phyloP scores from a whole-genome alignment of 73 alveolate genomes.

The Uronychia setigera region DNA sequence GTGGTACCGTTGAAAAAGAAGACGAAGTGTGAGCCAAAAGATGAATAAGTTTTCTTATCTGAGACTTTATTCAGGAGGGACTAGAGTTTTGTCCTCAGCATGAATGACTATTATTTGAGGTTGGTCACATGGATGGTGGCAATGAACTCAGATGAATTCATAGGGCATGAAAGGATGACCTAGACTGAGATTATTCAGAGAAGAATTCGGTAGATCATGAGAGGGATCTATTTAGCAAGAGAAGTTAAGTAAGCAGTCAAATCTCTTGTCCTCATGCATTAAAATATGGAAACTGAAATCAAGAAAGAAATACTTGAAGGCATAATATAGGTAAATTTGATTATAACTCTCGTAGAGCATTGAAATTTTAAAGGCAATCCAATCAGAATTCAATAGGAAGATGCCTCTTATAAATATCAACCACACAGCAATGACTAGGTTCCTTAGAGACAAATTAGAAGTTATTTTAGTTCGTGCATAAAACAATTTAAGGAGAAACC shows the following conservation, averaged over 20 bases:
- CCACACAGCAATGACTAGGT: slow-evolving; percentile 27
- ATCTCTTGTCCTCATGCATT: slow-evolving; percentile 50
- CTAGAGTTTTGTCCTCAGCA: background rate
- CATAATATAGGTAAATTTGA: slow-evolving; percentile 6
- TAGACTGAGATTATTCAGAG: background rate
- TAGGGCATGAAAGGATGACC: slow-evolving; percentile 5
- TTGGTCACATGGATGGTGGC: slow-evolving; percentile 60
- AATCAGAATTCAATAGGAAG: slow-evolving; percentile 46
- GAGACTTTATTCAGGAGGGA: slow-evolving; percentile 26
- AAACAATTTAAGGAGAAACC: slow-evolving; percentile 1
- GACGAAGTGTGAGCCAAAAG: slow-evolving; percentile 83
- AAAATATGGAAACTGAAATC: slow-evolving; percentile 28
- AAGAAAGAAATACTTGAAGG: slow-evolving; percentile 41
- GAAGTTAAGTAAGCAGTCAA: slow-evolving; percentile 53
- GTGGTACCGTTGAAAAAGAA: slow-evolving; percentile 83
- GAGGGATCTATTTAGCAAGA: slow-evolving; percentile 56
- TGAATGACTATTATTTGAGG: slow-evolving; percentile 26
- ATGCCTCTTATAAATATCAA: slow-evolving; percentile 34
- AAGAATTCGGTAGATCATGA: slow-evolving; percentile 7
- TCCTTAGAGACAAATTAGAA: slow-evolving; percentile 21
- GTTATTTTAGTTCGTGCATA: slow-evolving; percentile 14
- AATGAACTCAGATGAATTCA: slow-evolving; percentile 46
- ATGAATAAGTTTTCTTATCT: slow-evolving; percentile 36
- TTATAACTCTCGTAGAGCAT: slow-evolving; percentile 17
- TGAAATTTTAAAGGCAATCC: slow-evolving; percentile 69